Evolutionary conservation across 1,139 yeast species (phyloP), one percentile per base, ranked within the genome.

Genomic region (Candida mesenterica): DNA sequence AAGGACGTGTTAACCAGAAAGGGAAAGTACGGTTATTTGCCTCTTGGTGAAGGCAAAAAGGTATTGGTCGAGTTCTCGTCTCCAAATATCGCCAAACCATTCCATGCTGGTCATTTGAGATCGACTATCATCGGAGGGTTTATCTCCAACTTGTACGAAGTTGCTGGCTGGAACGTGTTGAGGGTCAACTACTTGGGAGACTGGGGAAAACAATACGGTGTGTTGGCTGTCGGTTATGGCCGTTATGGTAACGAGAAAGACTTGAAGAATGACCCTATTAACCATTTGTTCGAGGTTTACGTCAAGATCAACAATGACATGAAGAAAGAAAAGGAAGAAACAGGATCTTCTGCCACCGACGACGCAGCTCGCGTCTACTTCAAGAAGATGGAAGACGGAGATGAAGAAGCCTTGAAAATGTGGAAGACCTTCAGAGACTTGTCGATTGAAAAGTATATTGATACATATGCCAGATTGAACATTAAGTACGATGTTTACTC

Each of bases 171-270:
- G 85, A 78, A 87, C 13, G 98, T 94, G 29, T 68, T 76, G 48
- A 80, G 97, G 68, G 74, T 92, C 68, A 92, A 92, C 68, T 92
- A 94, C 65, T 74, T 92, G 49, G 99, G 99, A 57, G 99, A 92
- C 67, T 92, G 98, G 98, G 99, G 99, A 39, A 92, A 94, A 65
- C 99, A 92, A 69, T 92, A 92, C 57, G 99, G 98, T 62, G 68
- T 90, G 36, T 75, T 92, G 49, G 98, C 98, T 22, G 83, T 94
- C 46, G 99, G 97, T 34, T 92, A 84, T 59, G 77, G 79, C 40
- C 79, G 76, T 55, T 92, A 85, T 55, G 99, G 99, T 35, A 65
- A 74, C 44, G 96, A 85, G 57, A 87, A 82, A 52, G 67, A 69
- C 39, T 74, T 92, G 46, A 71, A 71, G 38, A 56, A 59, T 36